Evolutionary conservation across 148 eudicot genomes (phyloP).

Genomic region (Selenicereus undatus): DNA sequence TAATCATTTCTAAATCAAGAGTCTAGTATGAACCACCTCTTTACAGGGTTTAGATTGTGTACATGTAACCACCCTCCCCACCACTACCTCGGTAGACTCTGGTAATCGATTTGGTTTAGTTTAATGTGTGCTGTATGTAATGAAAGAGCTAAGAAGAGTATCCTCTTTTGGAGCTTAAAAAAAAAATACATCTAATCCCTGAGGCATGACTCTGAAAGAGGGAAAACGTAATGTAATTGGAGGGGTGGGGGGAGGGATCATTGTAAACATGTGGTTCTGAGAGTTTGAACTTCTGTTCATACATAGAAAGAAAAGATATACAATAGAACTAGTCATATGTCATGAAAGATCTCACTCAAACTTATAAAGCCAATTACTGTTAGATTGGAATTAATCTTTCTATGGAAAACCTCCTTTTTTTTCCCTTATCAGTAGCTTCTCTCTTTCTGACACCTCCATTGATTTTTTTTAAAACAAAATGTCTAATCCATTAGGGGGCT

Average conservation of each 20-base stretch:
- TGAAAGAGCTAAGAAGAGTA: neutral
- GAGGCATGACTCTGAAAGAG: neutral
- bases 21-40: neutral
- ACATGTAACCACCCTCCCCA: neutral
- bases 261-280: neutral
- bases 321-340: no score
- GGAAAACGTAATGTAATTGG: neutral
- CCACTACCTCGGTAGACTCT: neutral
- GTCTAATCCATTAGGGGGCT: no score
- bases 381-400: no score
- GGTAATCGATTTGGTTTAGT: neutral
- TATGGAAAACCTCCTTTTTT: no score
- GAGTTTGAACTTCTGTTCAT: neutral
- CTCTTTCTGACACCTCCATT: no score
- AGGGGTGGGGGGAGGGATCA: no score
- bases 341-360: neutral
- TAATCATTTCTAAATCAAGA: neutral
- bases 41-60: neutral
- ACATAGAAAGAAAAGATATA: neutral
- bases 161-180: neutral
- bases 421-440: no score
- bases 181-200: neutral
- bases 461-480: no score
- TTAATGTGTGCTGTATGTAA: neutral
- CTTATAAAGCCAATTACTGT: no score